Percentiles rank a stretch among this genome's conserved stretches.
phyloP scores from a whole-genome alignment of 192 early-diverging fungal species.

The Linnemannia schmuckeri region DNA sequence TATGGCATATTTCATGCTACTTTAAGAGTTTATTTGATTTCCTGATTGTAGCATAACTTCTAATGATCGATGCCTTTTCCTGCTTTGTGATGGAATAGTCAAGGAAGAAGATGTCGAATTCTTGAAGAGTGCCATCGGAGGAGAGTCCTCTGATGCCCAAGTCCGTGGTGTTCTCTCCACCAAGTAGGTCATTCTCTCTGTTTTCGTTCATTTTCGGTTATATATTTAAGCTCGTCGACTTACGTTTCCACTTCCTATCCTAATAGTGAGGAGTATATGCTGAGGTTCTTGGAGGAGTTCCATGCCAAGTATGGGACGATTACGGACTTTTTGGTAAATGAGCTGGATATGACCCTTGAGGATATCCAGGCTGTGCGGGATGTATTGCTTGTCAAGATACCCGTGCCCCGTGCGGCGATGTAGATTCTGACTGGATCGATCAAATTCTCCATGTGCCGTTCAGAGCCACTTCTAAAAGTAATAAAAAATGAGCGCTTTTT shows the following conservation, averaged over 20 bases:
- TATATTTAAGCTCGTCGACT: not conserved
- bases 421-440: constrained; percentile 12
- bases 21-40: not conserved
- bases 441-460: not conserved
- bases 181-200: constrained; percentile 17
- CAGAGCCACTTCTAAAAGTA: not conserved
- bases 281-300: constrained; percentile 55
- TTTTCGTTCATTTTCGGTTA: not conserved
- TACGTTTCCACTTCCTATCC: not conserved
- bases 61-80: not conserved
- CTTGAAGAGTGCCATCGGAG: constrained; percentile 43
- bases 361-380: constrained; percentile 56
- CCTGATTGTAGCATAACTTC: not conserved
- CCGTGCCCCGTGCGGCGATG: constrained; percentile 38
- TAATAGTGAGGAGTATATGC: constrained; percentile 46
- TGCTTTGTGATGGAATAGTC: constrained; percentile 9
- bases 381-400: constrained; percentile 59
- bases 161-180: constrained; percentile 48
- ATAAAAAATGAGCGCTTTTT: not conserved
- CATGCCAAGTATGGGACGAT: constrained; percentile 64
- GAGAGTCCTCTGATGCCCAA: constrained; percentile 23
- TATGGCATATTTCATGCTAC: not conserved
- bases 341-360: constrained; percentile 55
- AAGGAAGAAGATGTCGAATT: constrained; percentile 53
- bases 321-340: constrained; percentile 56